Percentiles rank a stretch among this genome's conserved stretches.
Conservation (phyloP, 1,139 yeast species). For the Zygosaccharomyces pseudobailii region DNA sequence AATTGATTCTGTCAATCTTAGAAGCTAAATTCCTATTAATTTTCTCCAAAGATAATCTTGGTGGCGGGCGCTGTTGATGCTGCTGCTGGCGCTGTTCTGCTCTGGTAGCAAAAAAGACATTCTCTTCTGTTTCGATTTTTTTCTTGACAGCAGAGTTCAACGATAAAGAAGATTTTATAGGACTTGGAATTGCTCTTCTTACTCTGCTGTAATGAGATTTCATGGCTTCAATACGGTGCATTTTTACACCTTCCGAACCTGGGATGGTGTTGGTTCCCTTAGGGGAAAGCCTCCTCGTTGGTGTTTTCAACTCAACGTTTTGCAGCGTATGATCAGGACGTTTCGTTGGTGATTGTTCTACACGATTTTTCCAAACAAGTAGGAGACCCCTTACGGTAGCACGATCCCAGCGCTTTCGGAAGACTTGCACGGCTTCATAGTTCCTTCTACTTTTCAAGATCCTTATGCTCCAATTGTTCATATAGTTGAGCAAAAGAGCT, state of each 20-base stretch:
- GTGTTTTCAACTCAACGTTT: slow-evolving; percentile 15
- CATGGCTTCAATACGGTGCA: slow-evolving; percentile 34
- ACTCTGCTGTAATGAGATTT: slow-evolving; percentile 33
- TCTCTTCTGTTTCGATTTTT: slow-evolving; percentile 12
- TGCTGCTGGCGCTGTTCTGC: not conserved
- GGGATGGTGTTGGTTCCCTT: slow-evolving; percentile 27
- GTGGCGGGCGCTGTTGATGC: slow-evolving; percentile 10
- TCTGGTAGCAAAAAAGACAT: not conserved
- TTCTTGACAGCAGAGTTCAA: slow-evolving; percentile 17
- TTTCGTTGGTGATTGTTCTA: slow-evolving; percentile 13
- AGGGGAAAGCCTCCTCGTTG: slow-evolving; percentile 8
- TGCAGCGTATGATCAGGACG: slow-evolving; percentile 7
- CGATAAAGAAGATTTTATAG: slow-evolving; percentile 25
- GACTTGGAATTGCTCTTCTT: slow-evolving; percentile 37
- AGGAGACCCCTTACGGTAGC: slow-evolving; percentile 36
- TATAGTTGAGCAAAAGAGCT: slow-evolving; percentile 19
- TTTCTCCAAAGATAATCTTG: slow-evolving; percentile 16
- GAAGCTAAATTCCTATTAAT: slow-evolving; percentile 19
- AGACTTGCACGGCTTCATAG: slow-evolving; percentile 31
- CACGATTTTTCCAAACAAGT: slow-evolving; percentile 33
- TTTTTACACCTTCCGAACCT: slow-evolving; percentile 35
- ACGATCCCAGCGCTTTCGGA: slow-evolving; percentile 36
- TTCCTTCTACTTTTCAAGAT: slow-evolving; percentile 33
- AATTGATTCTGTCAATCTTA: slow-evolving; percentile 15
- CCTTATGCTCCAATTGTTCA: slow-evolving; percentile 35